Percentiles rank a stretch among this genome's conserved stretches.
These are phyloP conservation scores for Tolypocladium sp. DNA, from an alignment of 2,329 filamentous ascomycete species.

Conservation along the genomic window DNA sequence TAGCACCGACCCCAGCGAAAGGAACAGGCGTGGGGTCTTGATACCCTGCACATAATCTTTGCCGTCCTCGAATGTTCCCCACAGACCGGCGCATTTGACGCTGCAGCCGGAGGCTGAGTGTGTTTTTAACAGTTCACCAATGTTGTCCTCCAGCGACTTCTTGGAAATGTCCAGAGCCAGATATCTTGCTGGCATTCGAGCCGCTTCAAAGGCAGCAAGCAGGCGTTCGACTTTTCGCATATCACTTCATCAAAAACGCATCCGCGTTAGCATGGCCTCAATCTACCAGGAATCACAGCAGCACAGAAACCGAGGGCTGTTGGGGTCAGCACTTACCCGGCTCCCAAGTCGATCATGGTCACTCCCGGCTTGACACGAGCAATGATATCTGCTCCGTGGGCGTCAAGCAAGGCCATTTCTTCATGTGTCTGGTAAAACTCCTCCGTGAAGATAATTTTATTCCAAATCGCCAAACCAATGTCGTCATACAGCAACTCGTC, in stretches of 20 bases:
- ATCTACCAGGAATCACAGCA: neutral
- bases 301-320: neutral
- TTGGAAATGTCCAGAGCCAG: slow-evolving; percentile 31
- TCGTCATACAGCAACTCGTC: slow-evolving; percentile 32
- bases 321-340: slow-evolving; percentile 23
- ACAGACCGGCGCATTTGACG: slow-evolving; percentile 27
- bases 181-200: slow-evolving; percentile 20
- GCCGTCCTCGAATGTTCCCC: slow-evolving; percentile 29
- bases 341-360: slow-evolving; percentile 30
- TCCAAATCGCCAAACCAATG: slow-evolving; percentile 28
- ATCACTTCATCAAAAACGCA: slow-evolving; percentile 17
- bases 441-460: slow-evolving; percentile 27
- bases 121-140: slow-evolving; percentile 18
- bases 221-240: slow-evolving; percentile 30
- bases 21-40: slow-evolving; percentile 23
- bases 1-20: slow-evolving; percentile 31
- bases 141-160: slow-evolving; percentile 23
- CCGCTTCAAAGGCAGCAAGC: slow-evolving; percentile 23
- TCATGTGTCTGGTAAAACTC: slow-evolving; percentile 33
- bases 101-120: slow-evolving; percentile 15
- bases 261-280: neutral
- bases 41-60: slow-evolving; percentile 20
- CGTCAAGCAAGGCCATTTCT: slow-evolving; percentile 25
- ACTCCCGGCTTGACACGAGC: slow-evolving; percentile 16
- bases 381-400: slow-evolving; percentile 25